Percentiles rank a stretch among this genome's conserved stretches.
Evolutionary conservation across 768 basidiomycete species (phyloP).

Genomic region (Clitopilus passeckerianus): DNA sequence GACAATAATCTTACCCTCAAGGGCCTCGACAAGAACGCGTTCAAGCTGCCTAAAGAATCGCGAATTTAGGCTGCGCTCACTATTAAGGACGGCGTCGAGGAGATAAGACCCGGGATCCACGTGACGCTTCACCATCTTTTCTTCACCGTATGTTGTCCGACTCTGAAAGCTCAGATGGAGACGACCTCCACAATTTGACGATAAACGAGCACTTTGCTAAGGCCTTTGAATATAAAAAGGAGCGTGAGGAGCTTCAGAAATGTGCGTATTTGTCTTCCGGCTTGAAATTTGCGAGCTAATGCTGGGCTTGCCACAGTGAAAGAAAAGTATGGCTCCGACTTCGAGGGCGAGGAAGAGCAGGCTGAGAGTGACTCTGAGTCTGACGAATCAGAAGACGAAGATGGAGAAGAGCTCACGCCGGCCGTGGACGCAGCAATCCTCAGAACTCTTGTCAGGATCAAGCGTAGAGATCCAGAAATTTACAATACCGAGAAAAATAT

Average conservation of each 20-base stretch:
- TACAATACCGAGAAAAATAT: constrained; percentile 69
- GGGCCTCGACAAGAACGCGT: background rate
- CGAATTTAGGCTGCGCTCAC: too few species aligned
- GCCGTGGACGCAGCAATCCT: constrained; percentile 92
- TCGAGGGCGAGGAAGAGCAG: constrained; percentile 47
- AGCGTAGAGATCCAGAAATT: constrained; percentile 77
- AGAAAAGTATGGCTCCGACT: constrained; percentile 82
- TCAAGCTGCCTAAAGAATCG: background rate
- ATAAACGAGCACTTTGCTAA: constrained; percentile 78
- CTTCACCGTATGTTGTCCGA: constrained; percentile 36
- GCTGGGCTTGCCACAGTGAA: constrained; percentile 49
- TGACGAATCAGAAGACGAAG: constrained; percentile 86
- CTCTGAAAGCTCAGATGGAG: constrained; percentile 37
- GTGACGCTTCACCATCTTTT: background rate
- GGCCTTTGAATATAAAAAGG: constrained; percentile 79
- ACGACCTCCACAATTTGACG: constrained; percentile 45
- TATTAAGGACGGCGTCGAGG: background rate
- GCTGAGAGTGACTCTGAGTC: constrained; percentile 62
- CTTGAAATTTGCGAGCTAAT: constrained; percentile 1
- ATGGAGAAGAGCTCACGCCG: constrained; percentile 92
- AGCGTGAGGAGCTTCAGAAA: constrained; percentile 78
- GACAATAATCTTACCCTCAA: background rate
- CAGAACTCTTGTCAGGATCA: constrained; percentile 82
- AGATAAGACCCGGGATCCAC: background rate
- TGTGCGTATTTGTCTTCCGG: constrained; percentile 36